These are phyloP conservation scores for Ceratocystis smalleyi DNA, from an alignment of 2,329 filamentous ascomycete genomes.

Conservation along the genomic window DNA sequence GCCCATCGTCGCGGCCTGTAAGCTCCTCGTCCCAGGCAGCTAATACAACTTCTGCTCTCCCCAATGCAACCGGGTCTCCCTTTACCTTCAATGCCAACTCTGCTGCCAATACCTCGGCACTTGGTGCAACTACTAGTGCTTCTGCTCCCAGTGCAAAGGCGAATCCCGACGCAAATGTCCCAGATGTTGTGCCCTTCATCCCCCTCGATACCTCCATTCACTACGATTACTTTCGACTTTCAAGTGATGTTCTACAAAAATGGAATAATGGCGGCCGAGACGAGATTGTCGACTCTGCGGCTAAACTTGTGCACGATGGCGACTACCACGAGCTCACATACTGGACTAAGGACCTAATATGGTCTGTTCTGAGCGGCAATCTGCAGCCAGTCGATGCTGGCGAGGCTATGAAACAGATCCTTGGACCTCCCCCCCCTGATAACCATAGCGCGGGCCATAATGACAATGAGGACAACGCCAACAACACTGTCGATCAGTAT, in stretches of 20 bases:
- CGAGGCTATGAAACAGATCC: slow-evolving; percentile 54
- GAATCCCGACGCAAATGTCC: background rate
- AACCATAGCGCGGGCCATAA: too few relatives aligned
- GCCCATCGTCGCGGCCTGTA: slow-evolving; percentile 11
- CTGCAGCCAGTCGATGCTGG: slow-evolving; percentile 57
- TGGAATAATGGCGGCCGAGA: slow-evolving; percentile 57
- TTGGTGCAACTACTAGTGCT: slow-evolving; percentile 2
- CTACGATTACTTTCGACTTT: slow-evolving; percentile 34
- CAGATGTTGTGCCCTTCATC: slow-evolving; percentile 1
- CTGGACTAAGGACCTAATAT: slow-evolving; percentile 73
- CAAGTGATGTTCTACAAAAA: slow-evolving; percentile 46
- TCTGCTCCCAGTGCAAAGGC: background rate
- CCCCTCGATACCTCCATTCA: slow-evolving; percentile 7
- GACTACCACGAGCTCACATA: slow-evolving; percentile 53
- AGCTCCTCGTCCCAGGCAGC: slow-evolving; percentile 15
- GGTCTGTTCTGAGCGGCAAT: slow-evolving; percentile 54
- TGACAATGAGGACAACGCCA: too few relatives aligned
- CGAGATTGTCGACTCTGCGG: slow-evolving; percentile 49
- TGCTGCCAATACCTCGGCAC: slow-evolving; percentile 17
- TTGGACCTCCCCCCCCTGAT: slow-evolving; percentile 38
- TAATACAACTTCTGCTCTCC: background rate
- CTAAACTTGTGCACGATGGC: slow-evolving; percentile 48
- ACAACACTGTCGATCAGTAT: slow-evolving; percentile 28
- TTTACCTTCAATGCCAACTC: slow-evolving; percentile 11
- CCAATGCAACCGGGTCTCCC: background rate